phyloP scores from a whole-genome alignment of 148 eudicot genomes.

The Simmondsia chinensis region DNA sequence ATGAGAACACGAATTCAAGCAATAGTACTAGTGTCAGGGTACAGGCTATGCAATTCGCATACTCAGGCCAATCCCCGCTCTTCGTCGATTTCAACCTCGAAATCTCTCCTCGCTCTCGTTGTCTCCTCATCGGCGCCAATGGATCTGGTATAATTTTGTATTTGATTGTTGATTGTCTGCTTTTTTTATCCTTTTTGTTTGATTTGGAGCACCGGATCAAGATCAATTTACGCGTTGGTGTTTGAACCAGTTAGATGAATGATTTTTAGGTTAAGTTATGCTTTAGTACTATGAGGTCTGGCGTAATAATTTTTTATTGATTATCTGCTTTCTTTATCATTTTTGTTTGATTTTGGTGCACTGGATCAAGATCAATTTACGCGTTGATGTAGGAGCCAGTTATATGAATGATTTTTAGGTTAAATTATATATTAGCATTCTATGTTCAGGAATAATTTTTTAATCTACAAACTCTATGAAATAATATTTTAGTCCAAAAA shows the following conservation, averaged over 20 bases:
- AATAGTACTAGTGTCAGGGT: constrained; percentile 41
- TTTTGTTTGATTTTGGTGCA: no score
- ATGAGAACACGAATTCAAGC: not conserved
- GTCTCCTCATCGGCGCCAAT: constrained; percentile 94
- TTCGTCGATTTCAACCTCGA: constrained; percentile 68
- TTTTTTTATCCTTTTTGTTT: not conserved
- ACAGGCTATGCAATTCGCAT: constrained; percentile 77
- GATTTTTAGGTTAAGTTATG: not conserved
- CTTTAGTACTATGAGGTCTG: no score
- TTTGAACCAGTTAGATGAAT: not conserved
- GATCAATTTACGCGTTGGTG: no score
- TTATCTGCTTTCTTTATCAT: no score
- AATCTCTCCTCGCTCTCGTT: constrained; percentile 64
- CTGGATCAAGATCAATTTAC: no score
- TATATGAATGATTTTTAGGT: no score
- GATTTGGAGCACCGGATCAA: not conserved
- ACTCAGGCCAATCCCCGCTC: constrained; percentile 49
- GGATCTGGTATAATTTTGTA: constrained; percentile 64
- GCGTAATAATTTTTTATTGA: no score
- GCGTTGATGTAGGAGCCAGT: no score
- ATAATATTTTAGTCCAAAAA: no score
- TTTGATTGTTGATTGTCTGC: not conserved
- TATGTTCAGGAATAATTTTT: no score
- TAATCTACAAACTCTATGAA: no score
- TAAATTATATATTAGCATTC: no score